A percentile compares a stretch with the other conserved stretches of the same genome.
phyloP scores from a whole-genome alignment of 176 grass and related monocot genomes.

The Alloteropsis semialata region DNA sequence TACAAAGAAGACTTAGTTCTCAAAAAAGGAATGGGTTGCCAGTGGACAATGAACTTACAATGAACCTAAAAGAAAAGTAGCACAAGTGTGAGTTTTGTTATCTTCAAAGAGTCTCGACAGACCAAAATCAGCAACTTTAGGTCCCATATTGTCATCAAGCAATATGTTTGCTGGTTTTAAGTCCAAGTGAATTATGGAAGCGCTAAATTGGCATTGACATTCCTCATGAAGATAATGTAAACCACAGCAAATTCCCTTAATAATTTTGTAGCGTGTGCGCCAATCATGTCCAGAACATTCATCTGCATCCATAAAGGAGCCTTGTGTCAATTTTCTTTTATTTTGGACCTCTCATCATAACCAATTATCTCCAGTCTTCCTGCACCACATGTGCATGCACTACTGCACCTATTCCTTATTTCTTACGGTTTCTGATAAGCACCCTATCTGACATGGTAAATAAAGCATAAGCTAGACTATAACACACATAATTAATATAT shows the following conservation, averaged over 20 bases:
- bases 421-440: no score
- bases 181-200: neutral
- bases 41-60: neutral
- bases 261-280: neutral
- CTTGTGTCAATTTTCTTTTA: neutral
- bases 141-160: neutral
- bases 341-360: neutral
- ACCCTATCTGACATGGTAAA: no score
- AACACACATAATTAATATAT: no score
- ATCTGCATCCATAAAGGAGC: neutral
- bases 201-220: neutral
- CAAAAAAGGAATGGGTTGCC: neutral
- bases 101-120: neutral
- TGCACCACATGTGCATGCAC: neutral
- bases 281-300: conserved; percentile 16
- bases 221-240: conserved; percentile 8
- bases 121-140: conserved; percentile 34
- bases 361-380: neutral
- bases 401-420: neutral
- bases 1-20: neutral
- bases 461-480: no score
- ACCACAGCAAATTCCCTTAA: neutral
- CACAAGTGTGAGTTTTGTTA: neutral
- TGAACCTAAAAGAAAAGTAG: neutral
- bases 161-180: neutral